These are phyloP conservation scores for Metroxylon sagu DNA, from an alignment of 176 grass and related monocot species.

Conservation along the genomic window DNA sequence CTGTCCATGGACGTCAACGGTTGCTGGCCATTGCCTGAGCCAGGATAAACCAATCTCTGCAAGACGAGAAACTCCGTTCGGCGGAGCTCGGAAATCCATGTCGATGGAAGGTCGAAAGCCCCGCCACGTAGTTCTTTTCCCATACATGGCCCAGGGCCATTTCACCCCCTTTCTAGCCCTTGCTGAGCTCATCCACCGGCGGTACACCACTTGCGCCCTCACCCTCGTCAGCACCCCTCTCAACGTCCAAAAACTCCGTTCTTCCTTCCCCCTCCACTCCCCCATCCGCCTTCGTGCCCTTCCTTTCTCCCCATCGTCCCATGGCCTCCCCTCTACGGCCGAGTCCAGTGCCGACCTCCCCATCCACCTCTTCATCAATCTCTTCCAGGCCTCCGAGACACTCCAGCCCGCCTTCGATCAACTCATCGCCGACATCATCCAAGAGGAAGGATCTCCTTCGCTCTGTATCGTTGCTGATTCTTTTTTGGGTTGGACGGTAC, in stretches of 20 bases:
- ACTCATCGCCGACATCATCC: no score
- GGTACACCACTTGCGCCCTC: background rate
- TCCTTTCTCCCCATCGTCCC: background rate
- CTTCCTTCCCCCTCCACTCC: conserved; percentile 1
- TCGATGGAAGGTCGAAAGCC: background rate
- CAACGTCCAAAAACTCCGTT: conserved; percentile 13
- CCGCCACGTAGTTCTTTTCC: conserved; percentile 29
- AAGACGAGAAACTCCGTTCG: no score
- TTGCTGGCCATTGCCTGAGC: no score
- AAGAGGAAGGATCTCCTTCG: no score
- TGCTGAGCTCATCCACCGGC: conserved; percentile 18
- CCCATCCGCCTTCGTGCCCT: background rate
- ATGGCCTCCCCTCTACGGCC: background rate
- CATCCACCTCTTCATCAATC: background rate
- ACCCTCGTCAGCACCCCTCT: background rate
- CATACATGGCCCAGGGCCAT: conserved; percentile 47
- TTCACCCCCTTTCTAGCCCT: conserved; percentile 43
- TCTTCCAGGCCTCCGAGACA: conserved; percentile 23
- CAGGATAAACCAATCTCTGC: no score
- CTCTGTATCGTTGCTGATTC: conserved; percentile 30
- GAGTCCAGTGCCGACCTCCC: conserved; percentile 19
- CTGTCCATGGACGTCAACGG: no score
- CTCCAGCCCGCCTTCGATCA: background rate
- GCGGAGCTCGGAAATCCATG: background rate
- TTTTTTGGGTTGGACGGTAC: conserved; percentile 35